phyloP scores from a whole-genome alignment of 305 asterid species.

The Lippia alba region DNA sequence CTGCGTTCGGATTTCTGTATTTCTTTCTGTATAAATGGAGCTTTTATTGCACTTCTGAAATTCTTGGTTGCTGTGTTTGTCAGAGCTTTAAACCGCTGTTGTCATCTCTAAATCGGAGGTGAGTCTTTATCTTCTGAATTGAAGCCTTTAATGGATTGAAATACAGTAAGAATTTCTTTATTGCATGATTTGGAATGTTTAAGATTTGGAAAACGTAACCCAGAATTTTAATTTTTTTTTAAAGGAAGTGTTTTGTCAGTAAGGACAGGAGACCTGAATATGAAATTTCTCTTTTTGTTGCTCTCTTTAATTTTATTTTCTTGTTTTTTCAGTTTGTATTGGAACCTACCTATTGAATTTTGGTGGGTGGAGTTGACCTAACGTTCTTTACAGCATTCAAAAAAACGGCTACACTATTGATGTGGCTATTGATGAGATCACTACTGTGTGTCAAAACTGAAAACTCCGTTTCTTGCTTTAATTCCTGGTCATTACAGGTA shows the following conservation, averaged over 20 bases:
- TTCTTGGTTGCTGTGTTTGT: constrained; percentile 28
- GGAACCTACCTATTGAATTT: constrained; percentile 28
- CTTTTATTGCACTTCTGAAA: constrained; percentile 25
- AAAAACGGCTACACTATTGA: constrained; percentile 42
- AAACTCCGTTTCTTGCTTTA: constrained; percentile 30
- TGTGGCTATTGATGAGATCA: constrained; percentile 27
- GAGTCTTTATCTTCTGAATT: constrained; percentile 19
- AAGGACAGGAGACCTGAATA: not conserved
- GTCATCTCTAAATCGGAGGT: constrained; percentile 27
- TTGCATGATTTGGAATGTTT: not conserved
- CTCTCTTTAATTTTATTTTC: too few relatives aligned
- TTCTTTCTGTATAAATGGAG: constrained; percentile 23
- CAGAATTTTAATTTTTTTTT: not conserved
- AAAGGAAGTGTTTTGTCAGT: not conserved
- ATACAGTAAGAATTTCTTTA: not conserved
- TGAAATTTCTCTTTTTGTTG: not conserved
- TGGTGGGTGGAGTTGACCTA: constrained; percentile 50
- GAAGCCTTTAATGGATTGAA: not conserved
- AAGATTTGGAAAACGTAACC: not conserved
- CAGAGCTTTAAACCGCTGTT: constrained; percentile 14
- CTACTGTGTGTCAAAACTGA: constrained; percentile 18
- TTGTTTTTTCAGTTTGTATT: not conserved
- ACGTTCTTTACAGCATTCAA: constrained; percentile 36
- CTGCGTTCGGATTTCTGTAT: not conserved
- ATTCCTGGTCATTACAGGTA: constrained; percentile 27